Evolutionary conservation across 768 basidiomycete genomes (phyloP), one percentile per base, ranked within the genome.

Genomic region (Wakefieldia striispora): DNA sequence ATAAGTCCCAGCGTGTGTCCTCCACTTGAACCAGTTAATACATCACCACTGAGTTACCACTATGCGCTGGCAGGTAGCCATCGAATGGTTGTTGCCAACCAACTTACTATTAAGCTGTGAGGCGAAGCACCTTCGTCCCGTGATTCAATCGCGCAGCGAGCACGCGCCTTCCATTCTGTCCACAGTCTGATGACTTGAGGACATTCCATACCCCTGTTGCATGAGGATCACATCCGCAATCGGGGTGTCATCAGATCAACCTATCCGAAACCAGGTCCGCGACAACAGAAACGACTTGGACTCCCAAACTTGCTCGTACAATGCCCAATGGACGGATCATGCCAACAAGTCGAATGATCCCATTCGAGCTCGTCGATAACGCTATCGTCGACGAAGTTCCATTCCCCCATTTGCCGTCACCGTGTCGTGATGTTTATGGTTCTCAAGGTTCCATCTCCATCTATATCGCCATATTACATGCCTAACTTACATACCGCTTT

Each of bases 151-250:
- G 29, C 44, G 54, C 50, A 57, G 52, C 47, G 39, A 29, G 27
- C 41, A 31, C 43, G 43, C 39, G 36, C 35, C 55, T 61, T 65
- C 60, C 63, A 65, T 62, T 56, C 51, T 40, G 40, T 40, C 12
- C 13, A n/a, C n/a, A n/a, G n/a, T n/a, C n/a, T n/a, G n/a, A n/a
- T n/a, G n/a, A n/a, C n/a, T n/a, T n/a, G n/a, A n/a, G n/a, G n/a
- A n/a, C n/a, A n/a, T n/a, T n/a, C n/a, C n/a, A n/a, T 59, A 29
- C 13, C 50, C 49, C 41, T 45, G 33, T n/a, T 21, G 45, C 45
- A 40, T 40, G 62, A 53, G 55, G 61, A 61, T 64, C 60, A 47
- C 34, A 43, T 57, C 42, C 50, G 39, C 40, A 53, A 49, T 43
- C 31, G 39, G 34, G 34, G 44, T 48, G 35, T 14, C 31, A 39